Percentiles rank a stretch among this genome's conserved stretches.
These are phyloP conservation scores for Claviceps pazoutovae DNA, from an alignment of 2,329 filamentous ascomycete genomes.

Conservation along the genomic window DNA sequence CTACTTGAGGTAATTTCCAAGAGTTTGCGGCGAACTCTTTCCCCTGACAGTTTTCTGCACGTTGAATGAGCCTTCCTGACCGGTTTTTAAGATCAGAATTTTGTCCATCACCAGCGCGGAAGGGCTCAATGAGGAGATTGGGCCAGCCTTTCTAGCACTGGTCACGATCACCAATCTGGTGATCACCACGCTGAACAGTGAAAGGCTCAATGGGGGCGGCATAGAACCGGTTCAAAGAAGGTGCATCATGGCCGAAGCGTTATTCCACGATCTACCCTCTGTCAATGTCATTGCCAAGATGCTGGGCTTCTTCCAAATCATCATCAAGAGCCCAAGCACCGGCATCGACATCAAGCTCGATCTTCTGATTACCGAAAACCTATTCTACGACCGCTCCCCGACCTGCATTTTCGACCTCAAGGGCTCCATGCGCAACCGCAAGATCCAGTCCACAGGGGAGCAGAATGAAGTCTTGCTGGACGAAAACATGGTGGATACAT, in stretches of 20 bases:
- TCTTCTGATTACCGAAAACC: constrained; percentile 88
- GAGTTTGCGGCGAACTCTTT: too few species aligned
- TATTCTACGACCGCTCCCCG: constrained; percentile 89
- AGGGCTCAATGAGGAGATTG: too few species aligned
- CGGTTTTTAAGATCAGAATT: too few species aligned
- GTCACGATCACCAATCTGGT: too few species aligned
- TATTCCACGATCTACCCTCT: constrained; percentile 92
- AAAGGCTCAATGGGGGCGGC: too few species aligned
- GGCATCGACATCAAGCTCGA: constrained; percentile 92
- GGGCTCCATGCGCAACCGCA: constrained; percentile 95
- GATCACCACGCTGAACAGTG: too few species aligned
- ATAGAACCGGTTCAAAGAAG: too few species aligned
- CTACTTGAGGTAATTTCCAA: too few species aligned
- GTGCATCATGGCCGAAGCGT: constrained; percentile 89
- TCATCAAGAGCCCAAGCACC: constrained; percentile 87
- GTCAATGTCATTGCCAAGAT: constrained; percentile 98
- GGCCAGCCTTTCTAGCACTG: too few species aligned
- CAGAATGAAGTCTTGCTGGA: constrained; percentile 92
- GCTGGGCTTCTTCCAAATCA: constrained; percentile 94
- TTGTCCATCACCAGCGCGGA: too few species aligned
- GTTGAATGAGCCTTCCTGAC: too few species aligned
- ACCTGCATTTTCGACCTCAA: constrained; percentile 92
- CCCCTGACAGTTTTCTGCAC: too few species aligned
- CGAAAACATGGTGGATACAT: constrained; percentile 99
- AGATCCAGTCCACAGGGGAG: constrained; percentile 89